Percentiles rank a stretch among this genome's conserved stretches.
These are phyloP conservation scores for Parietaria judaica DNA, from an alignment of 306 rosid species.

Conservation along the genomic window DNA sequence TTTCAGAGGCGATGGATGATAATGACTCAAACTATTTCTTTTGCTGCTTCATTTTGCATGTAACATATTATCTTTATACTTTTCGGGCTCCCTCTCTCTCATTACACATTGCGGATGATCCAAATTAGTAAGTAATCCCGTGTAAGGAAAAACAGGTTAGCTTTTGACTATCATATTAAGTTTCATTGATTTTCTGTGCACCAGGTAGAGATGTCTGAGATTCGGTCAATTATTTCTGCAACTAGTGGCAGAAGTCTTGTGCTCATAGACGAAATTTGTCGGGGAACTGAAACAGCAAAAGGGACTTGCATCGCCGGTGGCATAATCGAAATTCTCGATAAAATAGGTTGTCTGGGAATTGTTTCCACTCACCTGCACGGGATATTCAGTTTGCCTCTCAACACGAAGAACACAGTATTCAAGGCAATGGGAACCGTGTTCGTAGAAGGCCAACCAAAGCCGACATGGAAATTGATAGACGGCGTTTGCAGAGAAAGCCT, in stretches of 20 bases:
- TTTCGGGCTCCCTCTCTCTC: too few species aligned
- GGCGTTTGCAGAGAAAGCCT: slow-evolving; percentile 92
- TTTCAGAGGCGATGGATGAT: too few species aligned
- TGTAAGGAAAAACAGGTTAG: too few species aligned
- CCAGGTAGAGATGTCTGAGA: slow-evolving; percentile 97
- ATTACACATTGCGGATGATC: too few species aligned
- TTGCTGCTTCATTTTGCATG: too few species aligned
- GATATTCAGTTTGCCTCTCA: slow-evolving; percentile 65
- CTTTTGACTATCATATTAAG: too few species aligned
- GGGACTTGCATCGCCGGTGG: slow-evolving; percentile 98
- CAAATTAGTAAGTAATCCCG: too few species aligned
- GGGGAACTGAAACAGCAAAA: slow-evolving; percentile 95
- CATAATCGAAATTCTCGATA: slow-evolving; percentile 72
- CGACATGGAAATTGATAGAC: slow-evolving; percentile 76
- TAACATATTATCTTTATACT: too few species aligned
- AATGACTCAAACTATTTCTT: too few species aligned
- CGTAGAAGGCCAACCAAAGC: slow-evolving; percentile 59
- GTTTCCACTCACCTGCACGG: slow-evolving; percentile 96
- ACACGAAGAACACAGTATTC: slow-evolving; percentile 45
- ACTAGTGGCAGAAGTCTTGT: slow-evolving; percentile 75
- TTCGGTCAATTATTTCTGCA: slow-evolving; percentile 65
- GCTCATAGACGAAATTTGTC: slow-evolving; percentile 92
- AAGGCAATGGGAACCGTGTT: slow-evolving; percentile 76
- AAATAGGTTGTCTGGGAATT: slow-evolving; percentile 75
- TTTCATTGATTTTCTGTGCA: slow-evolving; percentile 15